These are phyloP conservation scores for Teunomyces panamensis DNA, from an alignment of 805 yeast genomes.

Conservation along the genomic window DNA sequence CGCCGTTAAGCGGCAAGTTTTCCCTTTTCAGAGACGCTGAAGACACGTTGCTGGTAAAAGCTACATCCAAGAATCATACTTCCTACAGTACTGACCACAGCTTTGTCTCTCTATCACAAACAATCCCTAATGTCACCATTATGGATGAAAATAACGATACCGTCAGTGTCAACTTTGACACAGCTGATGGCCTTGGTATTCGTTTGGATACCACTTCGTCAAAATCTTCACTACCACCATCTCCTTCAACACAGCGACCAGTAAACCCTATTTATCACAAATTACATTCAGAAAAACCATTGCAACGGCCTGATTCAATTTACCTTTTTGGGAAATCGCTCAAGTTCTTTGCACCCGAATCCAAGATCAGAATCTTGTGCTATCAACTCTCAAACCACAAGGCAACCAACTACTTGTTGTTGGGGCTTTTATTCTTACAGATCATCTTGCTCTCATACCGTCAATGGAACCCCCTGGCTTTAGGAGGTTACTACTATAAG, in stretches of 20 bases:
- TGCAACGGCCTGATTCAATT: slow-evolving; percentile 1
- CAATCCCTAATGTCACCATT: slow-evolving; percentile 15
- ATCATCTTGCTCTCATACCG: slow-evolving; percentile 49
- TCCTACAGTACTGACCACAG: slow-evolving; percentile 1
- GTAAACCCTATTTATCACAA: slow-evolving; percentile 8
- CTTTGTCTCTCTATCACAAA: background rate
- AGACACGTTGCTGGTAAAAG: background rate
- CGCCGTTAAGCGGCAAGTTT: slow-evolving; percentile 8
- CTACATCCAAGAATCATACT: background rate
- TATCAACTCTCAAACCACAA: slow-evolving; percentile 22
- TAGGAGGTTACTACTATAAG: slow-evolving; percentile 34
- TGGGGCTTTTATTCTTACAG: slow-evolving; percentile 46
- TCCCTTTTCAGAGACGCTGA: slow-evolving; percentile 6
- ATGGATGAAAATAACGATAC: slow-evolving; percentile 7
- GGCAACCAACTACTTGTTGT: slow-evolving; percentile 34
- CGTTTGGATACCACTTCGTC: background rate
- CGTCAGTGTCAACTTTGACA: background rate
- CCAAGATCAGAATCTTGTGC: slow-evolving; percentile 30
- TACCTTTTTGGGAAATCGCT: slow-evolving; percentile 35
- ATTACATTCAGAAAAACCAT: background rate
- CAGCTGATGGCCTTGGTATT: background rate
- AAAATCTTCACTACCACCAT: background rate
- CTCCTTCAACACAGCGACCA: background rate
- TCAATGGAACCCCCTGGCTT: slow-evolving; percentile 53
- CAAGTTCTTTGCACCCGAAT: slow-evolving; percentile 28